phyloP scores from a whole-genome alignment of 2,329 filamentous ascomycete genomes.

The Colletotrichum sp. region DNA sequence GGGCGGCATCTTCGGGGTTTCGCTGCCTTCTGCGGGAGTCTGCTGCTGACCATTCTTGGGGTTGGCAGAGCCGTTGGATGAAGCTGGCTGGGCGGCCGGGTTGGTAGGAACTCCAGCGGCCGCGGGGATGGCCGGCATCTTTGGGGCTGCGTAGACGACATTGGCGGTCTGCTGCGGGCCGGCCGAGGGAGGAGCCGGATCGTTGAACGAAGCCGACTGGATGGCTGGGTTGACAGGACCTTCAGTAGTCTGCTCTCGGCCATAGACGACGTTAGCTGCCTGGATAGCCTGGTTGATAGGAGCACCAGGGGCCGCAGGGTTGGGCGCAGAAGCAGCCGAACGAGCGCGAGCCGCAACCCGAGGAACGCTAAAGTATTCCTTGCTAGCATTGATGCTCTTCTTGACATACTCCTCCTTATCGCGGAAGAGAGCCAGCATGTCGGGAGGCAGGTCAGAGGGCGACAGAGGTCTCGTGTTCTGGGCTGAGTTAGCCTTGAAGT shows the following conservation, averaged over 20 bases:
- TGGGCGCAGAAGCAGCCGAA: accelerated
- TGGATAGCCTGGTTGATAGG: neutral
- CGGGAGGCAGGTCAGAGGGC: neutral
- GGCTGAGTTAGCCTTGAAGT: neutral
- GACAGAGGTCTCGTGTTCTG: neutral
- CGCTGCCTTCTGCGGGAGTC: neutral
- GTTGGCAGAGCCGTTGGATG: neutral
- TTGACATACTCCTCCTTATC: neutral
- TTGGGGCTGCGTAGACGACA: no score
- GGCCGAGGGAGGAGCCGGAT: accelerated
- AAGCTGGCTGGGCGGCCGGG: neutral
- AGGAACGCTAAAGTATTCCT: neutral
- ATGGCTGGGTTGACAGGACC: neutral
- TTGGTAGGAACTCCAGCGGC: neutral
- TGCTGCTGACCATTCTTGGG: neutral
- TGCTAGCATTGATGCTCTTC: neutral
- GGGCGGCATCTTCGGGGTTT: neutral
- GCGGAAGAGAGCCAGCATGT: neutral
- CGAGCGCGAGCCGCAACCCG: neutral
- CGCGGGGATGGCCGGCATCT: no score
- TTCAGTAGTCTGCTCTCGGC: neutral
- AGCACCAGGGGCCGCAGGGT: no score
- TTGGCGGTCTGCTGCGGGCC: neutral
- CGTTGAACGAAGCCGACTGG: neutral
- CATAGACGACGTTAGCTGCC: accelerated